A percentile compares a stretch with the other conserved stretches of the same genome.
These are phyloP conservation scores for Chaetomium cochliodes DNA, from an alignment of 495 filamentous ascomycete genomes.

Conservation along the genomic window DNA sequence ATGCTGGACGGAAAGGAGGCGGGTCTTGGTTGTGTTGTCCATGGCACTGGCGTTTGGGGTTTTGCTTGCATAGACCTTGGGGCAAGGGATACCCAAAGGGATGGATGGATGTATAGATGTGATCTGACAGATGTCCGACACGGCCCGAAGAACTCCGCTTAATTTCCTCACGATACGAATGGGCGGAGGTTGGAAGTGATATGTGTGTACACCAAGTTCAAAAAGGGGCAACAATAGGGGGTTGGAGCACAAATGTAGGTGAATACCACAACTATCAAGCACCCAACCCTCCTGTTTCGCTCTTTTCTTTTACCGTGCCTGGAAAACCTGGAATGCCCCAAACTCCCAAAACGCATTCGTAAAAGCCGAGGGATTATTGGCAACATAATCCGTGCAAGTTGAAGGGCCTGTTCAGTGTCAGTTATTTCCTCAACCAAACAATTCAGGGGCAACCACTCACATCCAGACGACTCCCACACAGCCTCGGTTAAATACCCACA, in stretches of 20 bases:
- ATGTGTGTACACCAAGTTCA: not conserved
- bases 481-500: constrained; percentile 64
- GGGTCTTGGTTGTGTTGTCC: constrained; percentile 17
- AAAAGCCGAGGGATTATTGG: constrained; percentile 61
- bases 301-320: constrained; percentile 28
- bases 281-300: no score
- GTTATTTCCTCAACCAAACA: constrained; percentile 8
- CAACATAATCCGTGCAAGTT: constrained; percentile 60
- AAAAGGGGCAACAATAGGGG: not conserved
- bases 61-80: constrained; percentile 18
- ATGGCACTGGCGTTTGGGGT: constrained; percentile 22
- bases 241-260: not conserved
- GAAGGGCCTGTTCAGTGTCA: constrained; percentile 32
- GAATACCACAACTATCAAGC: not conserved
- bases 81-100: constrained; percentile 7
- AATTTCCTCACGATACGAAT: constrained; percentile 1
- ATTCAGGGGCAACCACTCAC: constrained; percentile 28
- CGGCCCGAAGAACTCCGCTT: constrained; percentile 12
- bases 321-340: constrained; percentile 63
- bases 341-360: constrained; percentile 65
- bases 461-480: constrained; percentile 43
- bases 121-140: constrained; percentile 9
- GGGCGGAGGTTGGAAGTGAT: not conserved
- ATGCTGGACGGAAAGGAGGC: not conserved
- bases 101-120: constrained; percentile 11